These are phyloP conservation scores for Pichia nanzhaoensis DNA, from an alignment of 805 yeast species.

Conservation along the genomic window DNA sequence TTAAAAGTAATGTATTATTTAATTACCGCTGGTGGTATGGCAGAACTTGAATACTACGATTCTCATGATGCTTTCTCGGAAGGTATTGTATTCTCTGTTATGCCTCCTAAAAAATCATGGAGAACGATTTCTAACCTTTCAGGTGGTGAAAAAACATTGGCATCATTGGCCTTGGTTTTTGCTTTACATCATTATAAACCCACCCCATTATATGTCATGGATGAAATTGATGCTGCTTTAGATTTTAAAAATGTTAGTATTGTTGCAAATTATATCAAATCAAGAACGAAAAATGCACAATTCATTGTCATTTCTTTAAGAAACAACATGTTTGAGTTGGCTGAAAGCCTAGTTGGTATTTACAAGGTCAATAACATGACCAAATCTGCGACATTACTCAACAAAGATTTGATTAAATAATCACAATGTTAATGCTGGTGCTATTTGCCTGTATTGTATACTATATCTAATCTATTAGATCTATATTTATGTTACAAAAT, in stretches of 20 bases:
- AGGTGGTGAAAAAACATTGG: constrained; percentile 96
- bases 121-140: constrained; percentile 88
- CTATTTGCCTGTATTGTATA: too few relatives aligned
- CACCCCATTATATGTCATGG: constrained; percentile 97
- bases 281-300: constrained; percentile 93
- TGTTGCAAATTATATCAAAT: constrained; percentile 95
- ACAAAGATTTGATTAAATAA: constrained; percentile 38
- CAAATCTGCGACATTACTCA: constrained; percentile 69
- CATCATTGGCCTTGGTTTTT: constrained; percentile 91
- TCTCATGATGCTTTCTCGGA: constrained; percentile 97
- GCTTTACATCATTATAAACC: constrained; percentile 95
- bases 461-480: neutral
- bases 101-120: constrained; percentile 99
- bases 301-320: constrained; percentile 91
- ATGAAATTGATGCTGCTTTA: constrained; percentile 97
- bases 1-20: constrained; percentile 95
- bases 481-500: neutral
- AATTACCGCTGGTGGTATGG: constrained; percentile 99
- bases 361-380: constrained; percentile 93
- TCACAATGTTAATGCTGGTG: too few relatives aligned
- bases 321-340: constrained; percentile 96
- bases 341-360: constrained; percentile 90
- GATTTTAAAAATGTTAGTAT: constrained; percentile 96
- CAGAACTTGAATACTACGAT: constrained; percentile 92
- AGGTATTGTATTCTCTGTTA: constrained; percentile 92